A percentile compares a stretch with the other conserved stretches of the same genome.
These are phyloP conservation scores for Aspergillus hortae DNA, from an alignment of 2,329 filamentous ascomycete species.

Conservation along the genomic window DNA sequence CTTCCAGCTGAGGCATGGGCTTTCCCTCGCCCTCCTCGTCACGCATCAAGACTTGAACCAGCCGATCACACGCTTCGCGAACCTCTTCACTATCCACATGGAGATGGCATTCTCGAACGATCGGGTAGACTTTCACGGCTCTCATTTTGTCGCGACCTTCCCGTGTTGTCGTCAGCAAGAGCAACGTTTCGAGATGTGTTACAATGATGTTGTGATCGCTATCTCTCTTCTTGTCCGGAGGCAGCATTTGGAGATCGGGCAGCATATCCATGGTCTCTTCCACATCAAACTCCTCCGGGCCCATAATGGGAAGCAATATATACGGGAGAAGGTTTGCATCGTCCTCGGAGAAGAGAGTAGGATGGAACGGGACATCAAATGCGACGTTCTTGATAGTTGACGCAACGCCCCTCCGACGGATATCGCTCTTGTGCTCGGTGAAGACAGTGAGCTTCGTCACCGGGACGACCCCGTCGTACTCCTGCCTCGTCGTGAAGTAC, in stretches of 20 bases:
- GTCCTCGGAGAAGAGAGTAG: constrained; percentile 65
- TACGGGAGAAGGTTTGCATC: constrained; percentile 83
- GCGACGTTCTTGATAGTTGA: constrained; percentile 91
- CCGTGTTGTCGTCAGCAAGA: constrained; percentile 75
- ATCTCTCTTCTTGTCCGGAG: constrained; percentile 85
- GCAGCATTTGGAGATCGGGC: constrained; percentile 82
- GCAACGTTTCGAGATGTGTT: constrained; percentile 84
- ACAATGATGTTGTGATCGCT: constrained; percentile 70
- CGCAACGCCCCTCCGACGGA: constrained; percentile 90
- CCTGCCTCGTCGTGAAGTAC: constrained; percentile 70
- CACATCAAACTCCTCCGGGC: constrained; percentile 80
- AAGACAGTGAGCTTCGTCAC: constrained; percentile 91
- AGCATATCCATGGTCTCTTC: constrained; percentile 86
- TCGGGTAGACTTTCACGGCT: constrained; percentile 77
- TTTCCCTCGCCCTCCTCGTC: constrained; percentile 64
- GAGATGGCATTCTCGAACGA: constrained; percentile 81
- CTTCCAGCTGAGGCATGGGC: constrained; percentile 29
- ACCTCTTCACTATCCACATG: constrained; percentile 75
- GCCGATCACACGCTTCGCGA: constrained; percentile 76
- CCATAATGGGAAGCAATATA: constrained; percentile 80
- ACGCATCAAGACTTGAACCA: constrained; percentile 85
- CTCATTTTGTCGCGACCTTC: constrained; percentile 72
- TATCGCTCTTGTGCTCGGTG: constrained; percentile 79
- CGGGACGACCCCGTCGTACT: constrained; percentile 80
- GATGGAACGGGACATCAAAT: constrained; percentile 74